Percentiles rank a stretch among this genome's conserved stretches.
Evolutionary conservation across 2,329 filamentous ascomycete genomes (phyloP).

Genomic region (Corniculantispora saksenae): DNA sequence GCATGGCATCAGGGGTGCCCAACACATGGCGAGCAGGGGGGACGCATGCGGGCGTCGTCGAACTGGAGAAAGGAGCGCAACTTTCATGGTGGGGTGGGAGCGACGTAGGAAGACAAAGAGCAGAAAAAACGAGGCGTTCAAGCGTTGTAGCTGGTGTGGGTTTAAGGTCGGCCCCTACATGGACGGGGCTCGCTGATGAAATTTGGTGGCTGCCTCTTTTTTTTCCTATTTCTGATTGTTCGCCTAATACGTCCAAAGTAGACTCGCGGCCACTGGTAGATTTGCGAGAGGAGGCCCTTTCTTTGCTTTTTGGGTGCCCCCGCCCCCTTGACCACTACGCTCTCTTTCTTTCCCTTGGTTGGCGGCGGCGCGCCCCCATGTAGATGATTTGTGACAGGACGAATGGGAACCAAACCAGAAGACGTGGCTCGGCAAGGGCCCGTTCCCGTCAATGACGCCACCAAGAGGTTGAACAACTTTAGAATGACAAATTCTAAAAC

Average conservation of each 20-base stretch:
- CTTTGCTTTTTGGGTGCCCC: too few relatives aligned
- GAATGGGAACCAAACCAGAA: background rate
- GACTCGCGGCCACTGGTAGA: background rate
- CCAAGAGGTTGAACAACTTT: too few relatives aligned
- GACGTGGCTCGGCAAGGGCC: background rate
- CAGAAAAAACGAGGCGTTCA: background rate
- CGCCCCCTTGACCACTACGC: too few relatives aligned
- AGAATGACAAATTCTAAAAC: too few relatives aligned
- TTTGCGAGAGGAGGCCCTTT: background rate
- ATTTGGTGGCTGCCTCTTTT: conserved; percentile 6
- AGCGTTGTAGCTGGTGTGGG: background rate
- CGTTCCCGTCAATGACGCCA: background rate
- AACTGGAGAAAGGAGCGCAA: background rate
- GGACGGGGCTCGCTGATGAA: background rate
- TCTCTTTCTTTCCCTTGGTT: too few relatives aligned
- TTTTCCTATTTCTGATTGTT: background rate
- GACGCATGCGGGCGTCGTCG: background rate
- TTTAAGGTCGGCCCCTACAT: background rate
- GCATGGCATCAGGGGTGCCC: conserved; percentile 8
- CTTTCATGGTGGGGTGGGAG: background rate
- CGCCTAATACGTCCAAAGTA: background rate
- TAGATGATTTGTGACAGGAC: background rate
- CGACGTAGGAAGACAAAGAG: background rate
- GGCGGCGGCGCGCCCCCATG: too few relatives aligned
- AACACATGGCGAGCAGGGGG: conserved; percentile 16